Evolutionary conservation across 768 basidiomycete species (phyloP).

Genomic region (Suillus clintonianus): DNA sequence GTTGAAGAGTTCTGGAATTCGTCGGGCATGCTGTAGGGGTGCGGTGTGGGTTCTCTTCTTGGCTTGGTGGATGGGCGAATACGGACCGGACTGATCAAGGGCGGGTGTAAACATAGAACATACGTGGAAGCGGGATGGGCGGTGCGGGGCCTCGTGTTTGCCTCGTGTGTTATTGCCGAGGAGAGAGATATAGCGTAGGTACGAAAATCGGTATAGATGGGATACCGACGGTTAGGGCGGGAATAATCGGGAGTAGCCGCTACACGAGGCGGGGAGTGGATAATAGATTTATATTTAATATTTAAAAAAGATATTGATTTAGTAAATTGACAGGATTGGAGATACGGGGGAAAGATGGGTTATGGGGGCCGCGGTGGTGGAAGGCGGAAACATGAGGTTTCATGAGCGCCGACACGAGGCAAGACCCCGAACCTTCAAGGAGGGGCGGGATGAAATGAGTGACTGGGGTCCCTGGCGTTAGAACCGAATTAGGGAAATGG

Average conservation of each 20-base stretch:
- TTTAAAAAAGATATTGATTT: too few relatives aligned
- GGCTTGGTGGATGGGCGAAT: neutral
- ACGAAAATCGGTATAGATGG: neutral
- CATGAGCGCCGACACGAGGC: conserved; percentile 35
- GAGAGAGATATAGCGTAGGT: neutral
- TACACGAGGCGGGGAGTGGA: conserved; percentile 2
- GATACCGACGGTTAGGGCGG: conserved; percentile 2
- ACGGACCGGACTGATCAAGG: conserved; percentile 4
- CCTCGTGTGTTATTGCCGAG: conserved; percentile 1
- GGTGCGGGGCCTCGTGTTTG: neutral
- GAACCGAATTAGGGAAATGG: conserved; percentile 17
- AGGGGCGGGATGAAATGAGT: conserved; percentile 10
- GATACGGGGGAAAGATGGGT: neutral
- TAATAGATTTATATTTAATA: too few relatives aligned
- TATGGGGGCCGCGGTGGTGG: conserved; percentile 2
- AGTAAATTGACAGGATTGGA: neutral
- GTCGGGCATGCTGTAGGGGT: neutral
- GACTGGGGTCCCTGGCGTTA: conserved; percentile 19
- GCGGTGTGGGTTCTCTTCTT: neutral
- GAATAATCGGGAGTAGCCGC: conserved; percentile 1
- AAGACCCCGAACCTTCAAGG: conserved; percentile 14
- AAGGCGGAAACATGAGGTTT: neutral
- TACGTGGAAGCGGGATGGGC: conserved; percentile 1
- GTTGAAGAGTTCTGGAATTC: neutral
- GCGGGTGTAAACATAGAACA: conserved; percentile 7